Evolutionary conservation across 306 rosid species (phyloP), one percentile per base, ranked within the genome.

Genomic region (Comarum palustre): DNA sequence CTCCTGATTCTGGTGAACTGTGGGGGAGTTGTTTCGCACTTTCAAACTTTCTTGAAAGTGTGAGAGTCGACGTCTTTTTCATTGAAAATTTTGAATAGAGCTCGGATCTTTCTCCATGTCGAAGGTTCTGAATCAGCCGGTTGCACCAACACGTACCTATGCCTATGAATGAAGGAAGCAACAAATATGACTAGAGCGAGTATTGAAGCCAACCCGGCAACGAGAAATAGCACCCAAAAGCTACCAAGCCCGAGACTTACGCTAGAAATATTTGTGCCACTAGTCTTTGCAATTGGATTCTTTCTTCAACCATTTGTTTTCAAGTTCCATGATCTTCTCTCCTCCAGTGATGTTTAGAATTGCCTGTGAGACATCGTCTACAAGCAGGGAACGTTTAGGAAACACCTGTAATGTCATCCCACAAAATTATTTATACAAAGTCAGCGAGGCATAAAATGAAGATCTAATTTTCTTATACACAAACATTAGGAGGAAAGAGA

Each of bases 141-240:
- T 22, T 20, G 50, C 31, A 51, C 22, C 76, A 78, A 68, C 24
- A 83, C 51, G 46, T 89, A 67, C 22, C 34, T 83, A 15, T 85
- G 80, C 64, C 77, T 52, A 63, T 83, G 16, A 17, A 85, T 45
- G 57, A 89, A 85, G 47, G 41, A 75, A 8, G 36, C 32, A 19
- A 57, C 66, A 42, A 70, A 85, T 51, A 86, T 3, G 7, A 70
- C 8, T 50, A 88, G 79, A 19, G 91, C 77, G 8, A 8, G 34
- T 2, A 73, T 5, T 1, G 87, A 84, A 66, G 84, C 76, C 74
- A 55, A 59, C 13, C 88, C 85, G 12, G 80, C 82, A 11, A 90
- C 34, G 43, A 90, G 79, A 60, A 86, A 86, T 27, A 88, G 76
- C 6, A 93, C 94, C 92, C 90, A 88, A 41, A 87, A 84, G 82